Conservation (phyloP, 2,329 filamentous ascomycete species). For the Rhinocladiella mackenziei region DNA sequence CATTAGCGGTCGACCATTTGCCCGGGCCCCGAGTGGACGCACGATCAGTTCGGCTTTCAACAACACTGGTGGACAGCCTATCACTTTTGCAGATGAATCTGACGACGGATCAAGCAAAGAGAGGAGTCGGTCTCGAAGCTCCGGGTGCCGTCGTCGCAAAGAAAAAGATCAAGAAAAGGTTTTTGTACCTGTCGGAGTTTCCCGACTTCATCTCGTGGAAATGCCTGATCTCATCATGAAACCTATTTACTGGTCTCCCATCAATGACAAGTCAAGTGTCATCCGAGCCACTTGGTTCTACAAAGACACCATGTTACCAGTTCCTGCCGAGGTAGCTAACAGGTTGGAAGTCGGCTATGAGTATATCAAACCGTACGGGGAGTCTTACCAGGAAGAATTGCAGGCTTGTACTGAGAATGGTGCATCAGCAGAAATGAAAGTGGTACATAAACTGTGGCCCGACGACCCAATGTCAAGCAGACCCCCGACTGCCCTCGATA, state of each 20-base stretch:
- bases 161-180: constrained; percentile 44
- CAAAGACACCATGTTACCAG: constrained; percentile 85
- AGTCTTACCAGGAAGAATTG: constrained; percentile 89
- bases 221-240: constrained; percentile 83
- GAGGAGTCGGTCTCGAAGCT: constrained; percentile 20
- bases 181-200: constrained; percentile 75
- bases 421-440: constrained; percentile 83
- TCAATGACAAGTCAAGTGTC: constrained; percentile 82
- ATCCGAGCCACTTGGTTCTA: constrained; percentile 95
- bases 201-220: constrained; percentile 82
- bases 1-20: constrained; percentile 49
- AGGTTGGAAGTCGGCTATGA: constrained; percentile 87
- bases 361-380: constrained; percentile 80
- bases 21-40: constrained; percentile 38
- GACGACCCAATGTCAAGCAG: constrained; percentile 36
- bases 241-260: constrained; percentile 94
- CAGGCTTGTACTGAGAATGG: constrained; percentile 87
- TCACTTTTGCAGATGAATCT: constrained; percentile 12
- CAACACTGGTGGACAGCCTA: constrained; percentile 4
- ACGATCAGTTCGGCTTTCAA: constrained; percentile 19
- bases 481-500: constrained; percentile 38
- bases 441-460: constrained; percentile 79
- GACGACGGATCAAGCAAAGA: constrained; percentile 11
- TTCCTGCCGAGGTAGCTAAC: constrained; percentile 82
- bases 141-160: constrained; percentile 7